A percentile compares a stretch with the other conserved stretches of the same genome.
Evolutionary conservation across 306 rosid genomes (phyloP).

Genomic region (Canavalia gladiata): DNA sequence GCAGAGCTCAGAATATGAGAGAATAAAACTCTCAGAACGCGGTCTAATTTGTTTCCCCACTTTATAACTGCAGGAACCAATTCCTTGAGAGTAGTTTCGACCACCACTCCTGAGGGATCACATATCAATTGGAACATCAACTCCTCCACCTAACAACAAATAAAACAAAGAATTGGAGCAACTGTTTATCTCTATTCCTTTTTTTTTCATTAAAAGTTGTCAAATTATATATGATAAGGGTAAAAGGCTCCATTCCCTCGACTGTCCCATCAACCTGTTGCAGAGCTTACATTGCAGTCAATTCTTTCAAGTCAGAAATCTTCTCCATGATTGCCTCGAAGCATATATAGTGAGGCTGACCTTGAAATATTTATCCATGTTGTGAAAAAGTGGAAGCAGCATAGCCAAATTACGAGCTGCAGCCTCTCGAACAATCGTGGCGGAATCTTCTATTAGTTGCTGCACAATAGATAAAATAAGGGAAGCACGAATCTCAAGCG

Average conservation of each 20-base stretch:
- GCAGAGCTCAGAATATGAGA: constrained; percentile 78
- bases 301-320: constrained; percentile 97
- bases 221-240: constrained; percentile 56
- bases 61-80: constrained; percentile 82
- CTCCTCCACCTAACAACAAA: constrained; percentile 88
- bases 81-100: constrained; percentile 82
- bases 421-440: constrained; percentile 94
- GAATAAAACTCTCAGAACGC: constrained; percentile 71
- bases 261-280: constrained; percentile 80
- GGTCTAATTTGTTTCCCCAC: constrained; percentile 92
- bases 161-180: constrained; percentile 56
- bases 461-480: constrained; percentile 93
- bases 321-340: constrained; percentile 99
- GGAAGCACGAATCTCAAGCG: constrained; percentile 94
- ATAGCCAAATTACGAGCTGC: constrained; percentile 91
- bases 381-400: constrained; percentile 96
- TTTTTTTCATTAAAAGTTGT: constrained; percentile 42
- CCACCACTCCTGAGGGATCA: constrained; percentile 97
- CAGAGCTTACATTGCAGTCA: constrained; percentile 96
- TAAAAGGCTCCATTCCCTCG: constrained; percentile 78
- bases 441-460: constrained; percentile 91
- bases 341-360: constrained; percentile 99
- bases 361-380: constrained; percentile 97
- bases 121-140: constrained; percentile 91
- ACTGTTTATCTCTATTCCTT: constrained; percentile 39